A percentile compares a stretch with the other conserved stretches of the same genome.
Conservation (phyloP, 345 rosid species). For the Eucalyptus globulus region DNA sequence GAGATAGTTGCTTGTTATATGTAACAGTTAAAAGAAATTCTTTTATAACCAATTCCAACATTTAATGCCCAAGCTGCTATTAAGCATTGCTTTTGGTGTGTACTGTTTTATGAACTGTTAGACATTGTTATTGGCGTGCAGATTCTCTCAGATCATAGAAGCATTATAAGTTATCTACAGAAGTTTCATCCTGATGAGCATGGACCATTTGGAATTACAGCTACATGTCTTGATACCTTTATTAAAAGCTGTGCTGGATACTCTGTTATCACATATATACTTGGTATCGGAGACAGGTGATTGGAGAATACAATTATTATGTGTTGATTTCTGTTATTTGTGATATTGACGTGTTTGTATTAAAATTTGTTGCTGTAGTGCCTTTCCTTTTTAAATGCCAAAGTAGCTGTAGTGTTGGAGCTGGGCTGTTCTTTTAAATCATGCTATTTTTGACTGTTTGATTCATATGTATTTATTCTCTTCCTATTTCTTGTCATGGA, state of each 20-base stretch:
- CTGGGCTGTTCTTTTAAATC: neutral
- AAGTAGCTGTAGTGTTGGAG: neutral
- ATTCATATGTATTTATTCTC: neutral
- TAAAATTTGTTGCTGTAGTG: neutral
- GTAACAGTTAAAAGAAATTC: neutral
- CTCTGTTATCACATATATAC: slow-evolving; percentile 92
- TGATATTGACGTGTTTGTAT: neutral
- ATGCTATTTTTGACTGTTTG: neutral
- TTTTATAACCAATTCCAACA: neutral
- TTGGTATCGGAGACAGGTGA: slow-evolving; percentile 99
- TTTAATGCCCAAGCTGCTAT: neutral
- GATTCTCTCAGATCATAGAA: slow-evolving; percentile 93
- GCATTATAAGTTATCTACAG: slow-evolving; percentile 85
- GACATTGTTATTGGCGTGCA: slow-evolving; percentile 7
- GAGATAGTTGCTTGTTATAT: neutral
- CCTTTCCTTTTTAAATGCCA: neutral
- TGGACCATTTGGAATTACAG: slow-evolving; percentile 91
- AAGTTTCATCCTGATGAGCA: slow-evolving; percentile 97
- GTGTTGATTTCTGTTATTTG: neutral
- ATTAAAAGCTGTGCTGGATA: slow-evolving; percentile 98
- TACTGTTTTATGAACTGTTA: neutral
- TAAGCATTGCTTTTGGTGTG: neutral
- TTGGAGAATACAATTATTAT: neutral
- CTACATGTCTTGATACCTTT: slow-evolving; percentile 90
- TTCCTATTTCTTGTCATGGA: neutral